Percentiles rank a stretch among this genome's conserved stretches.
Evolutionary conservation across 2,329 filamentous ascomycete species (phyloP).

Genomic region (Macrophomina phaseolina): DNA sequence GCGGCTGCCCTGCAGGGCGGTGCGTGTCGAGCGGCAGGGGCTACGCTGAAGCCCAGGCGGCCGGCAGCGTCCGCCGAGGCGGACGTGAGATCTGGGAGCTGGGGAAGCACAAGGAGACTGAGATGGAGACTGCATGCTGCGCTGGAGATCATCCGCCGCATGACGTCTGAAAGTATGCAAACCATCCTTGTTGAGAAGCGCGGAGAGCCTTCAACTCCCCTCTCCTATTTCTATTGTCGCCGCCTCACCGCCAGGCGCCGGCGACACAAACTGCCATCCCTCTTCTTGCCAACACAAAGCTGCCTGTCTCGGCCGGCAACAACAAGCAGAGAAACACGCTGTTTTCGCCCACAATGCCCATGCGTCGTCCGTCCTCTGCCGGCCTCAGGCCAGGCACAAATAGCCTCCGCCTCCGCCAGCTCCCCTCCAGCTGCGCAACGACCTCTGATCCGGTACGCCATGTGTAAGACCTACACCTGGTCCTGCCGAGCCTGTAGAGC

Average conservation of each 20-base stretch:
- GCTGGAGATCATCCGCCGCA: neutral
- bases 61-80: neutral
- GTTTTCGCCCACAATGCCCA: constrained; percentile 2
- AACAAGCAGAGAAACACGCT: neutral
- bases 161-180: neutral
- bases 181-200: neutral
- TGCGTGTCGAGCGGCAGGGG: neutral
- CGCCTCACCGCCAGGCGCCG: neutral
- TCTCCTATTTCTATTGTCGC: constrained; percentile 4
- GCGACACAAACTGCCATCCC: neutral
- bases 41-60: neutral
- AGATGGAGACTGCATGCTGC: neutral
- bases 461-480: constrained; percentile 19
- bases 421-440: neutral
- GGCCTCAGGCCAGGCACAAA: neutral
- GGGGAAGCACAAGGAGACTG: neutral
- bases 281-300: neutral
- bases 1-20: neutral
- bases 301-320: neutral
- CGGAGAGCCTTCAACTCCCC: neutral
- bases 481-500: constrained; percentile 6
- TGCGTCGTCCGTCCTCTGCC: neutral
- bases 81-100: neutral
- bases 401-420: neutral
- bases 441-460: neutral